Evolutionary conservation across 306 rosid genomes (phyloP), one percentile per base, ranked within the genome.

Genomic region (Casuarina equisetifolia): DNA sequence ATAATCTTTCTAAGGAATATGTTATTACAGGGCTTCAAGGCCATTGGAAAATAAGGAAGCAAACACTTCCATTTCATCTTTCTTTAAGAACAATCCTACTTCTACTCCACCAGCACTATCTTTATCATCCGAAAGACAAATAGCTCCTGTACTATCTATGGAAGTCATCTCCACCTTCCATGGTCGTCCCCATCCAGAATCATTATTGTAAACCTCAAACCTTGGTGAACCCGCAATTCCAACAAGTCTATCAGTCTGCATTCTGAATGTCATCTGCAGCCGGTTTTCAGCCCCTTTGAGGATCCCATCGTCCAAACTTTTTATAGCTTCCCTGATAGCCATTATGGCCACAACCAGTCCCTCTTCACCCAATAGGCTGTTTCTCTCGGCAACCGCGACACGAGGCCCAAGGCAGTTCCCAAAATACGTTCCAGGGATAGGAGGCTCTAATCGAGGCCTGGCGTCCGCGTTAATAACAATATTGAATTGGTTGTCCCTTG

Each of bases 161-260:
- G 87, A 84, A 0, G 62, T 13, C 19, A 84, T 73, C 73, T 82
- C 90, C 83, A 89, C 90, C 73, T 84, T 86, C 0, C 4, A 15
- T 0, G 90, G 88, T 32, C 0, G 82, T 3, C 92, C 94, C 88
- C 85, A 89, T 9, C 92, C 90, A 69, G 86, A 84, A 70, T 89
- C 90, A 32, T 9, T 42, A 0, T 44, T 82, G 38, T 86, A 89
- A 16, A 89, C 76, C 52, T 87, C 83, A 51, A 86, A 81, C 32
- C 81, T 36, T 48, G 90, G 82, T 44, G 91, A 88, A 53, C 91
- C 93, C 0, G 89, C 88, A 2, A 81, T 69, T 25, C 85, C 88
- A 0, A 85, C 2, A 3, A 48, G 0, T 42, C 70, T 79, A 4
- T 69, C 59, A 19, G 19, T 48, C 6, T 5, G 1, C 0, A 2